phyloP scores from a whole-genome alignment of 1,284 basidiomycete genomes.

The Ceratobasidium sp. region DNA sequence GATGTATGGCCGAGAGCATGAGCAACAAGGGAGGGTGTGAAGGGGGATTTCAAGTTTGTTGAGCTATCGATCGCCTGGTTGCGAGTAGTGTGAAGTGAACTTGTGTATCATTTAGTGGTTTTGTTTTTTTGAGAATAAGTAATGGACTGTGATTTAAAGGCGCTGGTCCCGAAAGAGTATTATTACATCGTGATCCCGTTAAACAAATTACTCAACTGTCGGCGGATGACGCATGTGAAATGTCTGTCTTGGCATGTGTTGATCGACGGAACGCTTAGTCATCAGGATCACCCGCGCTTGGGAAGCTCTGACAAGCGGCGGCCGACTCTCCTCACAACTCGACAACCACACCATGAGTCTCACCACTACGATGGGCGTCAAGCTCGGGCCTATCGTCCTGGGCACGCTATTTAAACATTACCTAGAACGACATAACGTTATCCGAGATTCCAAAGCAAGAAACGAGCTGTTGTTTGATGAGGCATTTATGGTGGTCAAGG shows the following conservation, averaged over 20 bases:
- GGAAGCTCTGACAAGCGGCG: background rate
- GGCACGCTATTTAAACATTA: conserved; percentile 88
- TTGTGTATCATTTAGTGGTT: background rate
- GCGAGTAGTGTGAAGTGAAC: background rate
- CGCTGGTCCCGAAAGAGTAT: too few species aligned
- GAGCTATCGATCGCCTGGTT: background rate
- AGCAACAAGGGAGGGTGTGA: background rate
- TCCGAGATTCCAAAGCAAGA: conserved; percentile 66
- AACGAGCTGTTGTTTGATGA: conserved; percentile 88
- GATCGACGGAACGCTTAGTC: background rate
- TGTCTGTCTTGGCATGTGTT: background rate
- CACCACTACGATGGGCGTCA: conserved; percentile 63
- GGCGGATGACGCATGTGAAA: background rate
- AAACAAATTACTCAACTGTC: background rate
- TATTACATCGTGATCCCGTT: background rate
- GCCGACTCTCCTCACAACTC: background rate
- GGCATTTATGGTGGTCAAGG: conserved; percentile 85
- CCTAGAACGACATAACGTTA: conserved; percentile 71
- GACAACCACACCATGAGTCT: conserved; percentile 46
- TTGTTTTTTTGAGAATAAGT: background rate
- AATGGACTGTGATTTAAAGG: too few species aligned
- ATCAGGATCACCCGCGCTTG: background rate
- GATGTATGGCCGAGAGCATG: conserved; percentile 18
- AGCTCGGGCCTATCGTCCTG: conserved; percentile 79
- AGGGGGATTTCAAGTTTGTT: too few species aligned